phyloP scores from a whole-genome alignment of 2,329 filamentous ascomycete genomes.

The Epichloe sp. region DNA sequence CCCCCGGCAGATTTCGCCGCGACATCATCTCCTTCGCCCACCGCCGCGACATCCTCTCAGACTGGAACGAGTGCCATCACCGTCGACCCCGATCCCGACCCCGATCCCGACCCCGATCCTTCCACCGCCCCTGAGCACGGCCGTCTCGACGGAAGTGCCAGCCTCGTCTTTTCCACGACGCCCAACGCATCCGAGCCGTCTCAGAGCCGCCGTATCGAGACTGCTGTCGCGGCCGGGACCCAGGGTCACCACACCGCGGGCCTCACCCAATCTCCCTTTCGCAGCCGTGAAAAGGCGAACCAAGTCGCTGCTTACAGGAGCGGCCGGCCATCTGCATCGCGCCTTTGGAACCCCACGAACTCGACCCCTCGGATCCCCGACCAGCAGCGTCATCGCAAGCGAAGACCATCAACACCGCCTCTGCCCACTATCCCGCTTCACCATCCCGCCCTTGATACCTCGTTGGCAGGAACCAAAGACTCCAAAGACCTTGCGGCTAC shows the following conservation, averaged over 20 bases:
- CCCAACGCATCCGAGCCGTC: slow-evolving; percentile 25
- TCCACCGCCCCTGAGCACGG: slow-evolving; percentile 20
- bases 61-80: no score
- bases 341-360: slow-evolving; percentile 49
- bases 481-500: slow-evolving; percentile 20
- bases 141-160: slow-evolving; percentile 33
- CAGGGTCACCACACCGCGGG: neutral
- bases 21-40: no score
- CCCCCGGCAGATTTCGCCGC: no score
- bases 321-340: slow-evolving; percentile 31
- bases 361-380: slow-evolving; percentile 36
- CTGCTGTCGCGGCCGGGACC: no score
- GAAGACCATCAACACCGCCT: slow-evolving; percentile 40
- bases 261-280: slow-evolving; percentile 24
- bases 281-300: slow-evolving; percentile 24
- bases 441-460: slow-evolving; percentile 29
- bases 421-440: slow-evolving; percentile 37
- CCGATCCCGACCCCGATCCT: neutral
- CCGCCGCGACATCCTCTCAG: no score
- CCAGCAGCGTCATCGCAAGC: slow-evolving; percentile 17
- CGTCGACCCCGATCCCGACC: neutral
- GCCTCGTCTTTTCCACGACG: slow-evolving; percentile 33
- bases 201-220: slow-evolving; percentile 11
- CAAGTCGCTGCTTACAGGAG: slow-evolving; percentile 15
- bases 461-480: slow-evolving; percentile 21